phyloP scores from a whole-genome alignment of 2,329 filamentous ascomycete genomes.

The Aspergillus sp. region DNA sequence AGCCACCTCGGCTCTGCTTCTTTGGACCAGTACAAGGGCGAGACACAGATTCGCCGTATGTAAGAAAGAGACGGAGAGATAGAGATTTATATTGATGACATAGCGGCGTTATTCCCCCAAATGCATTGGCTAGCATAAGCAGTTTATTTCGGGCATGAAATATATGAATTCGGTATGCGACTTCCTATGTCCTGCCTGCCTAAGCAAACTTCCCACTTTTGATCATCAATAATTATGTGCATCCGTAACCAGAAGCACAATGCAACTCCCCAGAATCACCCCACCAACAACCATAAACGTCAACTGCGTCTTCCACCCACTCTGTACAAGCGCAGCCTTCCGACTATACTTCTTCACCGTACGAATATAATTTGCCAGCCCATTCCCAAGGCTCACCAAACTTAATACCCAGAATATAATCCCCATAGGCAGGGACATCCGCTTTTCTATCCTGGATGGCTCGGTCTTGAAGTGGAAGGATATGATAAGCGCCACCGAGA shows the following conservation, averaged over 20 bases:
- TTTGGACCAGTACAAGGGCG: constrained; percentile 80
- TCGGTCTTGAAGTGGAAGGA: constrained; percentile 84
- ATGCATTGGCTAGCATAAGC: neutral
- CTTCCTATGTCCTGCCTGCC: neutral
- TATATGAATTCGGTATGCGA: neutral
- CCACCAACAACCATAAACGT: constrained; percentile 55
- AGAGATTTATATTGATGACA: constrained; percentile 9
- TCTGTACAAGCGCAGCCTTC: constrained; percentile 81
- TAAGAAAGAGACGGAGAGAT: constrained; percentile 22
- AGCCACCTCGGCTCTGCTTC: constrained; percentile 71
- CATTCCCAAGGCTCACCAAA: constrained; percentile 71
- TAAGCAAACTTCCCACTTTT: neutral
- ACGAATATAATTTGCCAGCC: constrained; percentile 84
- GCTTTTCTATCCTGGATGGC: constrained; percentile 69
- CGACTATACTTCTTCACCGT: constrained; percentile 78
- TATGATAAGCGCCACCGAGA: constrained; percentile 84
- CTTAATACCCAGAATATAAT: constrained; percentile 84
- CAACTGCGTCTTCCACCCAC: constrained; percentile 86
- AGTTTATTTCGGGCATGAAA: neutral
- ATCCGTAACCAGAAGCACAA: constrained; percentile 45
- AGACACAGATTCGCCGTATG: constrained; percentile 88
- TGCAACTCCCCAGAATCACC: constrained; percentile 46
- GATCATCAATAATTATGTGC: constrained; percentile 14
- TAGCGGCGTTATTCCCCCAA: constrained; percentile 7
- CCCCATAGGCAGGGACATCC: constrained; percentile 79